These are phyloP conservation scores for Kazachstania sp. DNA, from an alignment of 1,139 yeast genomes.

Conservation along the genomic window DNA sequence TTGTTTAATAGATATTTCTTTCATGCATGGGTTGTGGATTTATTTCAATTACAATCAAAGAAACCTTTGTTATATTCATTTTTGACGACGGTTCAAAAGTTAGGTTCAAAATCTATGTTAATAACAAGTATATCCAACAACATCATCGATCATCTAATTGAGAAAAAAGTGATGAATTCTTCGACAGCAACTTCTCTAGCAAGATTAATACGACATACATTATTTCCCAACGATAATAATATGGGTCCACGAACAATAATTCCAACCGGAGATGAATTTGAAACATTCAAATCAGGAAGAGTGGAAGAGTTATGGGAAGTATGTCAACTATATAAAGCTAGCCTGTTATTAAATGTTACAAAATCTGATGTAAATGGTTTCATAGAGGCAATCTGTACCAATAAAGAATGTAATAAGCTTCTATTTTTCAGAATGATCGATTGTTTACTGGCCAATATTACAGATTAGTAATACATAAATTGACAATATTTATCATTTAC, in stretches of 20 bases:
- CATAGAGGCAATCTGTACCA: constrained; percentile 14
- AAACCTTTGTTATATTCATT: constrained; percentile 23
- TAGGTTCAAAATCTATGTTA: constrained; percentile 8
- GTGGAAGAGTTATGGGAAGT: constrained; percentile 13
- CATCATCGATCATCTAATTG: constrained; percentile 1
- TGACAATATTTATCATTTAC: background rate
- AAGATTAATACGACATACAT: constrained; percentile 1
- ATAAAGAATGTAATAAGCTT: constrained; percentile 16
- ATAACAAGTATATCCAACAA: constrained; percentile 3
- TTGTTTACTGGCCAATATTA: constrained; percentile 12
- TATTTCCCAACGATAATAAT: constrained; percentile 26
- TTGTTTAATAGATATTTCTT: constrained; percentile 14
- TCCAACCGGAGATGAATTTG: constrained; percentile 20
- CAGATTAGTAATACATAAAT: background rate
- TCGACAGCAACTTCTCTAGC: background rate
- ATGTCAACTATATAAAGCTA: constrained; percentile 7
- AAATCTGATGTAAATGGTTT: constrained; percentile 12
- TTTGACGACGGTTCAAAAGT: constrained; percentile 13
- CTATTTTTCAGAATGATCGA: constrained; percentile 14
- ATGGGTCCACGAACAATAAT: constrained; percentile 21
- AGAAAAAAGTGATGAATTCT: background rate
- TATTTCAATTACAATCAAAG: constrained; percentile 13
- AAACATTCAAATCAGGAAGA: constrained; percentile 13
- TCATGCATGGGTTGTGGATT: constrained; percentile 16
- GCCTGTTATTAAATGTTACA: constrained; percentile 11